Base-by-base conservation (phyloP, 2,329 filamentous ascomycete genomes). In the Apiospora aurea region DNA sequence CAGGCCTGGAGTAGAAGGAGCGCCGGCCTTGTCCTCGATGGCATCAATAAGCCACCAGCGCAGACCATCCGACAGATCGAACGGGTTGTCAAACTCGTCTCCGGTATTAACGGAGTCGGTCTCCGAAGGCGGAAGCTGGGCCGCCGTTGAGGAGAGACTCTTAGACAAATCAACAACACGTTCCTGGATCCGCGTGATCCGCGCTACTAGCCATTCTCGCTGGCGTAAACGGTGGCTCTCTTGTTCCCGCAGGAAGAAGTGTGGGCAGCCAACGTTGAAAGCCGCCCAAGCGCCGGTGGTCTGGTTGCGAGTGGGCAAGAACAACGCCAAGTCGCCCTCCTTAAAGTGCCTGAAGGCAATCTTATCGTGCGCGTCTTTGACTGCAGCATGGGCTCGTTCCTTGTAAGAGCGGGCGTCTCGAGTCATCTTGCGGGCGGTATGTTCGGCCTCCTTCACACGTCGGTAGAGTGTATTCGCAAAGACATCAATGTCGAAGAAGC, bases 41-140 rank as follows among this genome's bases (percentile, higher is more conserved):
- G 96, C 96, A 79, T 99, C 96, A 47, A 99, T 92, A 7, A 99
- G 88, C 82, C 98, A 98, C 96, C 96, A 99, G 46, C 96, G 91
- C 67, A 99, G 85, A 3, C 96, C 96, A 78, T 99, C 96, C 0
- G 95, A 97, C 16, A 99, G 87, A 77, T 98, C 95, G 81, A 99
- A 99, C 0, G 96, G 96, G 78, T 99, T 99, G 75, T 98, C 96
- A 74, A 97, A 95, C 75, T 97, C 94, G 53, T 92, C 91, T 16
- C 89, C 87, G 10, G 83, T 81, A 69, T 85, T 86, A 46, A 85
- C 77, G 1, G 87, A 87, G 72, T 87, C 87, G 1, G 84, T 85
- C 73, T 88, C 87, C 70, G 75, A 78, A 68, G 77, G 78, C 79
- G 71, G 81, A 72, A 72, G 83, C 81, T 76, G 91, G 80, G 66